Evolutionary conservation across 1,284 basidiomycete species (phyloP), one percentile per base, ranked within the genome.

Genomic region (Malassezia furfur): DNA sequence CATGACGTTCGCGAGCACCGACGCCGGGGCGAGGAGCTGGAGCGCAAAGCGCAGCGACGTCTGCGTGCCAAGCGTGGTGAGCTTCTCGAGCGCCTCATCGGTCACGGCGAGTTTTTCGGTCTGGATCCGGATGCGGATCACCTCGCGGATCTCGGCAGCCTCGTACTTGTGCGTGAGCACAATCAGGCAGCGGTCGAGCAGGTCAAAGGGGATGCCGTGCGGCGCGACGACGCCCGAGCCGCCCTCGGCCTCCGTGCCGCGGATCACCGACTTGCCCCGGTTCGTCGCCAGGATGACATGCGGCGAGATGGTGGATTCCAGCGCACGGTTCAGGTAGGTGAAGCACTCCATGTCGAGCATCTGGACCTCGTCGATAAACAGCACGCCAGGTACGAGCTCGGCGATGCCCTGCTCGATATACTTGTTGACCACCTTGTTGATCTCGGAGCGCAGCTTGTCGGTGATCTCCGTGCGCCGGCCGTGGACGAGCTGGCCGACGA

Each of bases 311-410:
- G 88, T 85, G 1, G 89, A 91, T 77, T 98, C 93, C 51, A 98
- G 81, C 8, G 96, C 83, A 12, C 91, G 86, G 77, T 98, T 98
- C 48, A 98, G 82, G 78, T 94, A 98, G 8, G 93, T 96, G 79
- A 96, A 98, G 77, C 91, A 96, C 77, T 98, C 94, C 74, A 96
- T 91, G 77, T 98, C 93, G 63, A 98, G 84, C 93, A 96, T 96
- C 79, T 98, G 93, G 19, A 96, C 91, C 82, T 98, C 94, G 76
- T 98, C 94, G 65, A 98, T 94, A 77, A 98, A 98, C 9, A 98
- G 84, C 1, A 98, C 93, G 14, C 93, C 93, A 9, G 93, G 93
- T 1, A 98, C 87, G 31, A 98, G 84, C 77, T 98, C 93, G 19
- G 94, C 93, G 2, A 96, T 90, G 31, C 93, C 93, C 76, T 96